Percentiles rank a stretch among this genome's conserved stretches.
phyloP scores from a whole-genome alignment of 2,329 filamentous ascomycete genomes.

The Periconia sp. region DNA sequence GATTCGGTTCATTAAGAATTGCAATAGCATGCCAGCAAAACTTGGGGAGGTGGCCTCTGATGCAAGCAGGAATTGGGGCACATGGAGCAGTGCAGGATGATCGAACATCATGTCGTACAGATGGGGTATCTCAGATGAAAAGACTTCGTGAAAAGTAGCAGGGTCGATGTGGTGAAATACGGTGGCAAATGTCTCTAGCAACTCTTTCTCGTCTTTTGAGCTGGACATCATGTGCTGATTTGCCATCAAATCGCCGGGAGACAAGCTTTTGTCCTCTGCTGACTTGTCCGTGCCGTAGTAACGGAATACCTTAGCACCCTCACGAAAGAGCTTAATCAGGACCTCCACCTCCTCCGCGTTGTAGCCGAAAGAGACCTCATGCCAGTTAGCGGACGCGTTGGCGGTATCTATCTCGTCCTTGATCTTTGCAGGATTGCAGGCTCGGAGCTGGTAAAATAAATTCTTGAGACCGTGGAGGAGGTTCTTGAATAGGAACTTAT shows the following conservation, averaged over 20 bases:
- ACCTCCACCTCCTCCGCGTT: constrained; percentile 96
- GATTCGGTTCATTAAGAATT: constrained; percentile 96
- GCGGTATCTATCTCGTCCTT: constrained; percentile 71
- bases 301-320: constrained; percentile 93
- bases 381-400: constrained; percentile 87
- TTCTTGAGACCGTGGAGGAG: constrained; percentile 95
- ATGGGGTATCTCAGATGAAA: constrained; percentile 94
- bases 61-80: constrained; percentile 98
- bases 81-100: constrained; percentile 89
- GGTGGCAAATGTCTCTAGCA: constrained; percentile 95
- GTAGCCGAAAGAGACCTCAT: constrained; percentile 94
- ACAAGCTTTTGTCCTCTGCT: constrained; percentile 74
- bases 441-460: constrained; percentile 91
- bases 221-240: constrained; percentile 95
- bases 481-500: constrained; percentile 98
- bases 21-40: constrained; percentile 96
- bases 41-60: constrained; percentile 97
- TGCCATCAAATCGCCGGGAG: constrained; percentile 88
- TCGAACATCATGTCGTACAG: constrained; percentile 98
- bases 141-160: constrained; percentile 97
- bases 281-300: constrained; percentile 94
- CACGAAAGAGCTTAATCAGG: constrained; percentile 95
- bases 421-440: constrained; percentile 74
- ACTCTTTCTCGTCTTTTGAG: constrained; percentile 94
- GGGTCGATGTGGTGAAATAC: constrained; percentile 99